Conservation (phyloP, 2,329 filamentous ascomycete genomes). For the Xylaria sp. region DNA sequence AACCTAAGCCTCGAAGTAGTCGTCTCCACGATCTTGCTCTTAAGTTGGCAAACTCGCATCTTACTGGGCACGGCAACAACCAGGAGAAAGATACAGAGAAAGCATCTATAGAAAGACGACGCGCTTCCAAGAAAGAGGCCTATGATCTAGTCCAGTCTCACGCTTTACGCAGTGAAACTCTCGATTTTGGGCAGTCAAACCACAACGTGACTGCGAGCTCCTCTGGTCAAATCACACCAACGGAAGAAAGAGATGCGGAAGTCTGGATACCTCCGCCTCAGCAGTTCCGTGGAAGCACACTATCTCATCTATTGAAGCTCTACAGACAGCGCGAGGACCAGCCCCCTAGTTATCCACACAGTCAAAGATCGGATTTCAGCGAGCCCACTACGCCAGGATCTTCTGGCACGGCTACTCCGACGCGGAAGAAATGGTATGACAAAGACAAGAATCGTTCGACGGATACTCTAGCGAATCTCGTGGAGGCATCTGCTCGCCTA, state of each 20-base stretch:
- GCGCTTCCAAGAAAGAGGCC: conserved; percentile 51
- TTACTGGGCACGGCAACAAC: conserved; percentile 25
- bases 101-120: conserved; percentile 41
- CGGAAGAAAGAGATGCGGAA: conserved; percentile 53
- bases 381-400: conserved; percentile 50
- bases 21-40: conserved; percentile 48
- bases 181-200: conserved; percentile 27
- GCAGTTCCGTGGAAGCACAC: conserved; percentile 57
- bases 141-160: conserved; percentile 58
- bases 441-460: conserved; percentile 59
- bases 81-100: conserved; percentile 35
- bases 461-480: conserved; percentile 59
- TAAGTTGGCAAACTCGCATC: conserved; percentile 25
- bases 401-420: conserved; percentile 56
- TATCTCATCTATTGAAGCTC: conserved; percentile 59
- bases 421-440: conserved; percentile 60
- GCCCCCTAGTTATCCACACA: conserved; percentile 42
- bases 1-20: conserved; percentile 44
- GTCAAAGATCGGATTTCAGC: conserved; percentile 45
- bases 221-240: conserved; percentile 45
- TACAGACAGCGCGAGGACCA: conserved; percentile 54
- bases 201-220: conserved; percentile 28
- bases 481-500: conserved; percentile 57
- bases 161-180: conserved; percentile 45
- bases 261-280: conserved; percentile 54